Conservation (phyloP, 2,329 filamentous ascomycete genomes). For the Scorias spongiosa region DNA sequence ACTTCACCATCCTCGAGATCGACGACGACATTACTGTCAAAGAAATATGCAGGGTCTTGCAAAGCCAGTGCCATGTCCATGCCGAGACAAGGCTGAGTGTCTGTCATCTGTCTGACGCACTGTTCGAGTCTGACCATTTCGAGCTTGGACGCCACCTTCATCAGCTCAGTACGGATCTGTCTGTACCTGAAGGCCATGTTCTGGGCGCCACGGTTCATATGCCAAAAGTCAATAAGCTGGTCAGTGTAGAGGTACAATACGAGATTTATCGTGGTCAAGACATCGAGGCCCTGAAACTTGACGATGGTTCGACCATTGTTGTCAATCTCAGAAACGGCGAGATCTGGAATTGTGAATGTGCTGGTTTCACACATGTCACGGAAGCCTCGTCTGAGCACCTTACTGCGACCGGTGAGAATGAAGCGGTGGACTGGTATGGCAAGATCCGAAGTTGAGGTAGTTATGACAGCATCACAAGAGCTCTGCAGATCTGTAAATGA, state of each 20-base stretch:
- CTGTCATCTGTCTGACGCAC: slow-evolving; percentile 59
- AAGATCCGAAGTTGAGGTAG: slow-evolving; percentile 49
- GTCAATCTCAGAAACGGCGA: slow-evolving; percentile 41
- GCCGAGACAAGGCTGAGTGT: slow-evolving; percentile 48
- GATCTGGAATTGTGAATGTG: slow-evolving; percentile 42
- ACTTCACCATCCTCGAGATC: slow-evolving; percentile 60
- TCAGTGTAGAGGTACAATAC: slow-evolving; percentile 72
- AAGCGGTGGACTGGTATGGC: slow-evolving; percentile 72
- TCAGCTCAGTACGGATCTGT: slow-evolving; percentile 69
- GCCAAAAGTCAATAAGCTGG: slow-evolving; percentile 70
- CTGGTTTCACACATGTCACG: slow-evolving; percentile 41
- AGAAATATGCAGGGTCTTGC: slow-evolving; percentile 54
- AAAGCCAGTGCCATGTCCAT: slow-evolving; percentile 57
- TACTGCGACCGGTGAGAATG: slow-evolving; percentile 60
- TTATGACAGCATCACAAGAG: slow-evolving; percentile 29
- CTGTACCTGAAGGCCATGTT: slow-evolving; percentile 58
- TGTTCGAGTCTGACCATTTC: slow-evolving; percentile 59
- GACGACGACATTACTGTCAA: slow-evolving; percentile 63
- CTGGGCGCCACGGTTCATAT: slow-evolving; percentile 52
- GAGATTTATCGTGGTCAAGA: slow-evolving; percentile 66
- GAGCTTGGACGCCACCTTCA: slow-evolving; percentile 63
- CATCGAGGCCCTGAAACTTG: slow-evolving; percentile 55
- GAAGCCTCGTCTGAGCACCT: slow-evolving; percentile 48
- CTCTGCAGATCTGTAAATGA: slow-evolving; percentile 22
- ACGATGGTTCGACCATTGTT: slow-evolving; percentile 40